A percentile compares a stretch with the other conserved stretches of the same genome.
phyloP scores from a whole-genome alignment of 306 rosid genomes.

The Gastrolobium villosum region DNA sequence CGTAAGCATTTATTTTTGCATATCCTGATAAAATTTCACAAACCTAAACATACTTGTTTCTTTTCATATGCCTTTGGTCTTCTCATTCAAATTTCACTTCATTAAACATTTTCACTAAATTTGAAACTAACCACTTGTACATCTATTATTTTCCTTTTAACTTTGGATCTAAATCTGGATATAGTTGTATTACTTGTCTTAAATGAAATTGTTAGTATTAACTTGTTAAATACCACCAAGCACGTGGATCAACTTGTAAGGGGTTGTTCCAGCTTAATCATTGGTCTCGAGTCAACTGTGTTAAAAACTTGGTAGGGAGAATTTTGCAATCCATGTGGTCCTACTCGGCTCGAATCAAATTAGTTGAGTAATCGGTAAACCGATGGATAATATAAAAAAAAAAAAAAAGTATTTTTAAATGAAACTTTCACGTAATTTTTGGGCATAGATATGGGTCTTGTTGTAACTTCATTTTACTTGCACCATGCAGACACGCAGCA shows the following conservation, averaged over 20 bases:
- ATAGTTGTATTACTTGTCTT: slow-evolving; percentile 15
- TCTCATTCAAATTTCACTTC: slow-evolving; percentile 18
- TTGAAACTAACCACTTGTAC: slow-evolving; percentile 39
- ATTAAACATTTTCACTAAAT: not conserved
- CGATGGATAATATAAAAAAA: too few relatives aligned
- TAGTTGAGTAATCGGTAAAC: too few relatives aligned
- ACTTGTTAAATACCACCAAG: slow-evolving; percentile 3
- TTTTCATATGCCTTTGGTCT: slow-evolving; percentile 15
- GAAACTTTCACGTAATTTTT: slow-evolving; percentile 21
- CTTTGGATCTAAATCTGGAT: slow-evolving; percentile 21
- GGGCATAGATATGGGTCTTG: slow-evolving; percentile 26
- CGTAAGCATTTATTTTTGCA: slow-evolving; percentile 5
- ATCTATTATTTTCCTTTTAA: not conserved
- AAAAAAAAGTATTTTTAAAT: too few relatives aligned
- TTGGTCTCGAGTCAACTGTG: too few relatives aligned
- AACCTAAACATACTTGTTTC: slow-evolving; percentile 15
- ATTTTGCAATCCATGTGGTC: too few relatives aligned
- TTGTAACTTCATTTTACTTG: slow-evolving; percentile 44
- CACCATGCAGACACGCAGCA: slow-evolving; percentile 83
- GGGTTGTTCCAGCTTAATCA: too few relatives aligned
- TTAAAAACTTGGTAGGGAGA: too few relatives aligned
- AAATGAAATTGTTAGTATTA: slow-evolving; percentile 30
- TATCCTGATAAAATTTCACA: not conserved
- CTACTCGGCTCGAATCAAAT: too few relatives aligned
- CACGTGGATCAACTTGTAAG: too few relatives aligned